Evolutionary conservation across 2,329 filamentous ascomycete species (phyloP).

Genomic region (Fusarium beomiforme): DNA sequence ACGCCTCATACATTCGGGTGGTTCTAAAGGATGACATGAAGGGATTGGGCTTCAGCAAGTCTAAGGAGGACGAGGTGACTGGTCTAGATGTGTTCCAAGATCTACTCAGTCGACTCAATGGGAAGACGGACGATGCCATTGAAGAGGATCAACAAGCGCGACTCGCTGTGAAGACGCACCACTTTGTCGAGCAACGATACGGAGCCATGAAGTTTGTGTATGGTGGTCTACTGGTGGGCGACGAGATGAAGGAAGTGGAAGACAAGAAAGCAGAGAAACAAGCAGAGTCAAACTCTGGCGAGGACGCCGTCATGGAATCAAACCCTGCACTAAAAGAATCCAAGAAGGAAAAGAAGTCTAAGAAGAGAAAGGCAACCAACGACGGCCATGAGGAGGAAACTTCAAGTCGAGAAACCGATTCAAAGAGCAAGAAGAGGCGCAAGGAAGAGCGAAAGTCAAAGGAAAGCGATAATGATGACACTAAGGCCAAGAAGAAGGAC

Average conservation of each 20-base stretch:
- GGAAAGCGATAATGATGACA: constrained; percentile 36
- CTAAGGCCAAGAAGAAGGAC: constrained; percentile 45
- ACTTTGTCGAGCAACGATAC: constrained; percentile 80
- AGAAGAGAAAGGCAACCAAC: constrained; percentile 59
- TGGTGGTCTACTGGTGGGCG: constrained; percentile 76
- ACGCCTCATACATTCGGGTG: constrained; percentile 85
- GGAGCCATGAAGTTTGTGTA: constrained; percentile 86
- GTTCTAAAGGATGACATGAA: constrained; percentile 90
- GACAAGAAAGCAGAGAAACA: constrained; percentile 21
- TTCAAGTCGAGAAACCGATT: constrained; percentile 44
- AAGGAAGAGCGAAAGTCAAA: constrained; percentile 52
- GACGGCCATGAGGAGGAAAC: constrained; percentile 49
- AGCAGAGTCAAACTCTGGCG: constrained; percentile 25
- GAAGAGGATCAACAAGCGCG: constrained; percentile 75
- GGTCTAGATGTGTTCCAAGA: constrained; percentile 89
- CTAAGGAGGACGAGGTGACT: constrained; percentile 80
- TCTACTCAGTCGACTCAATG: constrained; percentile 88
- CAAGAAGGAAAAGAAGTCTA: constrained; percentile 58
- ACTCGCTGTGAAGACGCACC: constrained; percentile 75
- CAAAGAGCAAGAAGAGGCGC: constrained; percentile 50
- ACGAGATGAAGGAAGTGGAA: constrained; percentile 59
- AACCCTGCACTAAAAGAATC: constrained; percentile 38
- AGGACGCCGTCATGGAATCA: constrained; percentile 37
- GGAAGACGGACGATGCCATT: constrained; percentile 79
- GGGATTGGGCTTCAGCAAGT: constrained; percentile 84